Conservation (phyloP, 2,329 filamentous ascomycete genomes). For the Exserohilum turcica region DNA sequence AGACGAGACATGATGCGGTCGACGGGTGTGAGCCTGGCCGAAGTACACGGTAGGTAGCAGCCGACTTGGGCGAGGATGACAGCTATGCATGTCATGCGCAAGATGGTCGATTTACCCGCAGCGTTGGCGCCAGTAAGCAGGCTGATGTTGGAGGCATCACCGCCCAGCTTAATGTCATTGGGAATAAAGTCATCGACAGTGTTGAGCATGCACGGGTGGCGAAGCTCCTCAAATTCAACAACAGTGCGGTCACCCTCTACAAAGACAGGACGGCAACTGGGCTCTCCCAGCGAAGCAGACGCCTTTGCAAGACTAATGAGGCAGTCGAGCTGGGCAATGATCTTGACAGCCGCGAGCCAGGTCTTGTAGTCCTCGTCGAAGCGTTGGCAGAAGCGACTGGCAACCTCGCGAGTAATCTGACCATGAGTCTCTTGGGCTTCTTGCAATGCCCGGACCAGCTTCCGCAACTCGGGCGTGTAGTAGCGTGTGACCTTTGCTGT, state of each 20-base stretch:
- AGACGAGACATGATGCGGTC: constrained; percentile 99
- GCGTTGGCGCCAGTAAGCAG: constrained; percentile 95
- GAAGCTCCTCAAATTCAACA: constrained; percentile 88
- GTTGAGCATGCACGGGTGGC: constrained; percentile 92
- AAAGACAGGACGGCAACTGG: constrained; percentile 87
- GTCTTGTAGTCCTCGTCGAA: constrained; percentile 86
- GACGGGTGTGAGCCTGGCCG: constrained; percentile 82
- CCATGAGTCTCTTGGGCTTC: constrained; percentile 93
- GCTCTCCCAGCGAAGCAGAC: constrained; percentile 80
- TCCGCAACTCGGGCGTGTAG: constrained; percentile 84
- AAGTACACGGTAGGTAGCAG: constrained; percentile 84
- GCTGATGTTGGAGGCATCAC: constrained; percentile 79
- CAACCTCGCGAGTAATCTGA: constrained; percentile 87
- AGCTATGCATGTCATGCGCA: constrained; percentile 95
- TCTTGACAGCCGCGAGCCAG: constrained; percentile 89
- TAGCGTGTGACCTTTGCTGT: constrained; percentile 90
- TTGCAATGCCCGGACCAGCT: constrained; percentile 83
- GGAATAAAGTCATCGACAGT: constrained; percentile 94
- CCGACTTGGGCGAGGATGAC: constrained; percentile 98
- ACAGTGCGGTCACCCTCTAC: constrained; percentile 82
- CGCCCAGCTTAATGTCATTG: constrained; percentile 88
- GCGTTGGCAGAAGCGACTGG: constrained; percentile 78
- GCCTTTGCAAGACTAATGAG: constrained; percentile 90
- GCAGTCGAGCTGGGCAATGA: constrained; percentile 92
- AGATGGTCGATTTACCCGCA: constrained; percentile 93